Evolutionary conservation across 352 stramenopile species (phyloP).

Genomic region (Phytophthora citrophthora): DNA sequence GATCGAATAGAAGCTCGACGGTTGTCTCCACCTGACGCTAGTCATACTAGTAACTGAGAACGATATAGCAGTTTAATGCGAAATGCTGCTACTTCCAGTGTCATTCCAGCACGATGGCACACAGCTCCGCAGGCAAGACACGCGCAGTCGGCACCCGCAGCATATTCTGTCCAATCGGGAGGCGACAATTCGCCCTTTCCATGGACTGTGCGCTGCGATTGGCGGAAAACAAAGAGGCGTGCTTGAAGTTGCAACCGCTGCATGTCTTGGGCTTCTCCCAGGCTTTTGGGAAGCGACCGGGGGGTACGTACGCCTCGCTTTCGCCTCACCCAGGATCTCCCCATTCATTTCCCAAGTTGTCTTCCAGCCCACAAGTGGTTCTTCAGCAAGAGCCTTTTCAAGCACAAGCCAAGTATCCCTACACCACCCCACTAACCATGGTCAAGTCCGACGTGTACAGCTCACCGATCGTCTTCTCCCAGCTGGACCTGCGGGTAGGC

Average conservation of each 20-base stretch:
- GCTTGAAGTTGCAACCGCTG: constrained; percentile 41
- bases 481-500: constrained; percentile 75
- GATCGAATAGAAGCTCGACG: background rate
- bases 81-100: background rate
- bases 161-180: constrained; percentile 21
- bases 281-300: constrained; percentile 4
- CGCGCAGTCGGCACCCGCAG: constrained; percentile 15
- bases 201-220: constrained; percentile 13
- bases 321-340: background rate
- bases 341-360: constrained; percentile 60
- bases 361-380: constrained; percentile 44
- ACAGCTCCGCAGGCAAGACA: constrained; percentile 21
- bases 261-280: constrained; percentile 32
- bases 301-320: constrained; percentile 23
- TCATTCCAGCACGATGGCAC: constrained; percentile 10
- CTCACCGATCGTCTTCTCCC: constrained; percentile 72
- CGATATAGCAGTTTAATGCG: background rate
- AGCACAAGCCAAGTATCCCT: constrained; percentile 4
- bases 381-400: constrained; percentile 14
- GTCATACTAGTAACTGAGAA: too few relatives aligned
- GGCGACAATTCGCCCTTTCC: constrained; percentile 6
- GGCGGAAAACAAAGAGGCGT: constrained; percentile 14
- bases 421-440: constrained; percentile 38
- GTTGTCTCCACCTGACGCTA: too few relatives aligned
- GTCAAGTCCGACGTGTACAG: constrained; percentile 83